phyloP scores from a whole-genome alignment of 23 red algal genomes.

The Gracilaria domingensis region DNA sequence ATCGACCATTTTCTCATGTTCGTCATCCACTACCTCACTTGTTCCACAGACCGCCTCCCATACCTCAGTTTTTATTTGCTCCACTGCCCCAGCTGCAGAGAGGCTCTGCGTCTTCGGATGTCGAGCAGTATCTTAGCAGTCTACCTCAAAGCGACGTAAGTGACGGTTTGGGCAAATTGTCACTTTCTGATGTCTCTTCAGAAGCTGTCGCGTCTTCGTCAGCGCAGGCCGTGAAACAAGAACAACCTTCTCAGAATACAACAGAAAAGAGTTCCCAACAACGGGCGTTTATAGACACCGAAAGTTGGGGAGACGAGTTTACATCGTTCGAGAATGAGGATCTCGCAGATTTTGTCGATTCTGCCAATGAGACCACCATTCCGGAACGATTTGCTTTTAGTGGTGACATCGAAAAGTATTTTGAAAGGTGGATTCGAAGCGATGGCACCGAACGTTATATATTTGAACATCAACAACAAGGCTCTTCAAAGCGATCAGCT shows the following conservation, averaged over 20 bases:
- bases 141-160: background rate
- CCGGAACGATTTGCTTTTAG: conserved; percentile 13
- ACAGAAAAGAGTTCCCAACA: background rate
- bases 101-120: conserved; percentile 9
- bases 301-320: conserved; percentile 57
- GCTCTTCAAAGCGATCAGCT: background rate
- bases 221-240: background rate
- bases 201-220: conserved; percentile 2
- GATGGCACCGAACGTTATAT: background rate
- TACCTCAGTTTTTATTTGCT: background rate
- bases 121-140: background rate
- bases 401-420: conserved; percentile 21
- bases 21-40: background rate
- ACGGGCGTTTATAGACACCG: background rate
- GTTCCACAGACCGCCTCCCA: background rate
- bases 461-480: conserved; percentile 5
- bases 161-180: background rate
- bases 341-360: conserved; percentile 32
- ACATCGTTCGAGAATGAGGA: conserved; percentile 43
- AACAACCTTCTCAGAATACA: background rate
- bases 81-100: background rate
- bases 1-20: conserved; percentile 17
- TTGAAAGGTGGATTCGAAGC: conserved; percentile 28
- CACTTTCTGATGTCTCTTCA: background rate
- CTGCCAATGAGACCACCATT: background rate